Evolutionary conservation across 2,329 filamentous ascomycete genomes (phyloP).

Genomic region (Penicillium concentricum): DNA sequence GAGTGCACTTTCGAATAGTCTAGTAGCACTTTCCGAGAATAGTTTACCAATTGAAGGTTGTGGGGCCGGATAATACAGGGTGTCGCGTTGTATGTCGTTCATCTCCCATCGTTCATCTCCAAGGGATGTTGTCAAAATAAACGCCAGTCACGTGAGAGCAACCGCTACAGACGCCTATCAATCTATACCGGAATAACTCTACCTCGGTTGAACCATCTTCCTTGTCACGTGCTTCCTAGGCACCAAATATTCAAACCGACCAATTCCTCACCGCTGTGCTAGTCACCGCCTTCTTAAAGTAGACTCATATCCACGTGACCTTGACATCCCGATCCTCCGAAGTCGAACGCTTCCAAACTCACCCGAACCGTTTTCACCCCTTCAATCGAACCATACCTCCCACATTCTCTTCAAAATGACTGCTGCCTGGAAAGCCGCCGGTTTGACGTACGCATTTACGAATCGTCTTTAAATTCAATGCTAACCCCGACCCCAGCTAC

Average conservation of each 20-base stretch:
- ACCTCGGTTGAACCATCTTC: fast-evolving
- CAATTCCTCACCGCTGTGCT: background rate
- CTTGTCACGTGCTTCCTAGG: background rate
- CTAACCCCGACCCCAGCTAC: slow-evolving; percentile 67
- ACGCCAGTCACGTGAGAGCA: background rate
- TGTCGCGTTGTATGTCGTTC: background rate
- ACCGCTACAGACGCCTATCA: background rate
- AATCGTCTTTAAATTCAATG: slow-evolving; percentile 10
- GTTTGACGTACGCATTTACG: slow-evolving; percentile 74
- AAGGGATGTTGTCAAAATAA: background rate
- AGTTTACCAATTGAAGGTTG: background rate
- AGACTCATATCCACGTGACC: background rate
- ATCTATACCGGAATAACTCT: background rate
- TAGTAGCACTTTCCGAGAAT: background rate
- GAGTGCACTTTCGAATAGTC: background rate
- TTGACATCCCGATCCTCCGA: slow-evolving; percentile 34
- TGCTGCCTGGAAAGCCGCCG: slow-evolving; percentile 97
- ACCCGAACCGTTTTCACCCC: slow-evolving; percentile 30
- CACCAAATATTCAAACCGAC: background rate
- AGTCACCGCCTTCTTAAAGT: background rate
- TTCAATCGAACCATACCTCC: slow-evolving; percentile 30
- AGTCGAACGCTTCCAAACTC: slow-evolving; percentile 34
- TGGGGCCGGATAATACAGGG: background rate
- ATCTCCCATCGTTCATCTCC: background rate
- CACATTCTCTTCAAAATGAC: slow-evolving; percentile 67